These are phyloP conservation scores for Podosphaera aphanis DNA, from an alignment of 2,329 filamentous ascomycete genomes.

Conservation along the genomic window DNA sequence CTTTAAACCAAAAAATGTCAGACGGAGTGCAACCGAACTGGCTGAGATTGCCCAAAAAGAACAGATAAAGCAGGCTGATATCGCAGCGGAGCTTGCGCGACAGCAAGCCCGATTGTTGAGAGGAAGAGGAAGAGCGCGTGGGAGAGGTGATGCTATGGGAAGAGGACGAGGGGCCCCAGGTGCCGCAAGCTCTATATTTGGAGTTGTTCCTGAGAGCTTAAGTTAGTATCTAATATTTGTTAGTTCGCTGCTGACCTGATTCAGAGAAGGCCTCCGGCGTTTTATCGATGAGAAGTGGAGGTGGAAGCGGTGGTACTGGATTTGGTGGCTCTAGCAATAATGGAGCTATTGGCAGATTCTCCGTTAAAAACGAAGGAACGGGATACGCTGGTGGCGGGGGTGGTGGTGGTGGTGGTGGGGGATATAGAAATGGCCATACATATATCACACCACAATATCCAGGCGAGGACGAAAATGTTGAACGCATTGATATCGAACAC, in stretches of 20 bases:
- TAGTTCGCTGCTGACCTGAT: not conserved
- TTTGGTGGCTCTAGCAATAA: constrained; percentile 1
- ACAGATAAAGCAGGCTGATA: constrained; percentile 3
- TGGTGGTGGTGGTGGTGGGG: constrained; percentile 1
- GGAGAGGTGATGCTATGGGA: constrained; percentile 16
- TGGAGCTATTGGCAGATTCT: constrained; percentile 2
- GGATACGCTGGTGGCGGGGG: not conserved
- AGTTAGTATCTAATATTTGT: constrained; percentile 6
- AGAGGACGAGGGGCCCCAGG: constrained; percentile 4
- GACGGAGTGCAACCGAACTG: constrained; percentile 10
- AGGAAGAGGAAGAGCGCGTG: constrained; percentile 9
- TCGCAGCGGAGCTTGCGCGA: constrained; percentile 5
- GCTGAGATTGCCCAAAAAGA: constrained; percentile 9
- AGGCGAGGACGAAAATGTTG: constrained; percentile 9
- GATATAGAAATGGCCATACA: not conserved
- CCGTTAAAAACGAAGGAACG: not conserved
- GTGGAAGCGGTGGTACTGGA: constrained; percentile 2
- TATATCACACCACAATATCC: constrained; percentile 8
- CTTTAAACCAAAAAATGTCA: constrained; percentile 16
- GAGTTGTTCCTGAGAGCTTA: constrained; percentile 6
- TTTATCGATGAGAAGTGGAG: constrained; percentile 1
- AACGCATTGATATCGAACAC: constrained; percentile 4
- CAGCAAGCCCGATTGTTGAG: constrained; percentile 5
- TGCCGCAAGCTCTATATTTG: constrained; percentile 8
- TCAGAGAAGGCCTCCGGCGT: not conserved